Percentiles rank a stretch among this genome's conserved stretches.
Evolutionary conservation across 1,139 yeast genomes (phyloP).

Genomic region (Fermentozyma sake): DNA sequence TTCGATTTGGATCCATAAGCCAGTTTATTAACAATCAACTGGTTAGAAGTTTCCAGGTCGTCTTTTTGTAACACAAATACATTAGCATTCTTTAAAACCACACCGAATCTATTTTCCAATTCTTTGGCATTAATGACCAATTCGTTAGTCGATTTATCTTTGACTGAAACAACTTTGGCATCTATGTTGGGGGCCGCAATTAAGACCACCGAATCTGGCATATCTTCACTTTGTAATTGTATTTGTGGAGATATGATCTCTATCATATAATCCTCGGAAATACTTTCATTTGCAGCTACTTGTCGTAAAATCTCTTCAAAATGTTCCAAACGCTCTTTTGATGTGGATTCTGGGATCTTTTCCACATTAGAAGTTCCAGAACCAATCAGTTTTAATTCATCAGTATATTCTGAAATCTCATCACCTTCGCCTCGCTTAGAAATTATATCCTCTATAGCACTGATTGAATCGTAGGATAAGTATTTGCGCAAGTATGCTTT

Average conservation of each 20-base stretch:
- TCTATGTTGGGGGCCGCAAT: slow-evolving; percentile 37
- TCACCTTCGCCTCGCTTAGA: slow-evolving; percentile 7
- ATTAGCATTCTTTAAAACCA: slow-evolving; percentile 34
- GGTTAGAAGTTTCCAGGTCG: slow-evolving; percentile 14
- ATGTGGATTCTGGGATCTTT: slow-evolving; percentile 6
- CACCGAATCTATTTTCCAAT: slow-evolving; percentile 36
- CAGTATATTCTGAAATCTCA: not conserved
- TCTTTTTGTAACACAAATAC: slow-evolving; percentile 36
- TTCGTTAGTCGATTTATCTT: slow-evolving; percentile 22
- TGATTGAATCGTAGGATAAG: slow-evolving; percentile 35
- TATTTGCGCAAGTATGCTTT: slow-evolving; percentile 25
- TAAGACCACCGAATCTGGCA: slow-evolving; percentile 56
- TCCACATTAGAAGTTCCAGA: slow-evolving; percentile 1
- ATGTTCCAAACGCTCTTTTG: slow-evolving; percentile 21
- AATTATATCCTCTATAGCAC: slow-evolving; percentile 34
- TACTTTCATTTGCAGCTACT: slow-evolving; percentile 36
- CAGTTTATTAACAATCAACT: slow-evolving; percentile 20
- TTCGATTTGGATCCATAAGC: slow-evolving; percentile 34
- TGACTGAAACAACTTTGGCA: slow-evolving; percentile 35
- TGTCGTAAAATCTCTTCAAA: slow-evolving; percentile 53
- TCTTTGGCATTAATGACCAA: slow-evolving; percentile 21
- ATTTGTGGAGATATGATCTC: slow-evolving; percentile 84
- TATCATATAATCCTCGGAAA: slow-evolving; percentile 60
- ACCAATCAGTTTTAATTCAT: not conserved
- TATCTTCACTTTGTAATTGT: slow-evolving; percentile 66